Evolutionary conservation across 2,329 filamentous ascomycete species (phyloP), one percentile per base, ranked within the genome.

Genomic region (Cladosporium phlei): DNA sequence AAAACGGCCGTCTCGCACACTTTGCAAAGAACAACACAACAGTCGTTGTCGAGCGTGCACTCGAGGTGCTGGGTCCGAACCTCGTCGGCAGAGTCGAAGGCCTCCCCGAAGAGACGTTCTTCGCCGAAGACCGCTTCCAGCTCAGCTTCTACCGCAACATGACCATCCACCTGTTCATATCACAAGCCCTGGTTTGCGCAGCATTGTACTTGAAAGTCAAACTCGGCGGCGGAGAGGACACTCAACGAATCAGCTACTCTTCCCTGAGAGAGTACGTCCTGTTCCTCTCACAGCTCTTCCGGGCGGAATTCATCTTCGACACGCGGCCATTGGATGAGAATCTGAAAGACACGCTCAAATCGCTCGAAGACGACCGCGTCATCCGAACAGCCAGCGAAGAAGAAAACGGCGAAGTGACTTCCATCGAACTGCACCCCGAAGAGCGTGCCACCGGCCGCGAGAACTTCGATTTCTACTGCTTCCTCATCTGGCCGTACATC

Each of bases 381-480:
- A 80, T 98, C 25, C 75, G 77, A 4, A 70, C 94, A 12, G 78
- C 79, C 9, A 75, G 81, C 11, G 62, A 70, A 43, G 69, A 78
- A 28, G 68, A 73, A 0, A 22, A 16, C 17, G 21, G 3, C 11
- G 73, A 76, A 0, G 77, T 88, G n/a, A 71, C 72, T 1, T 80
- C 72, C 46, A 72, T 96, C 28, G 88, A 88, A 4, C 73, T 98
- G 6, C 84, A 86, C 14, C 79, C 86, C 5, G 70, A 77, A 3
- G 93, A 98, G 66, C 78, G 90, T 14, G 74, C 77, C 22, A 82
- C 78, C 5, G 93, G 93, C 1, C 76, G 91, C 28, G 93, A 98
- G 66, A 97, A 96, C 59, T 98, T 86, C 60, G 93, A 98, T 63
- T 98, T 98, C 67, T 97, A 97, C 69, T 97, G 91, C 69, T 98